Evolutionary conservation across 139 green algal genomes (phyloP).

Genomic region (Dunaliella primolecta): DNA sequence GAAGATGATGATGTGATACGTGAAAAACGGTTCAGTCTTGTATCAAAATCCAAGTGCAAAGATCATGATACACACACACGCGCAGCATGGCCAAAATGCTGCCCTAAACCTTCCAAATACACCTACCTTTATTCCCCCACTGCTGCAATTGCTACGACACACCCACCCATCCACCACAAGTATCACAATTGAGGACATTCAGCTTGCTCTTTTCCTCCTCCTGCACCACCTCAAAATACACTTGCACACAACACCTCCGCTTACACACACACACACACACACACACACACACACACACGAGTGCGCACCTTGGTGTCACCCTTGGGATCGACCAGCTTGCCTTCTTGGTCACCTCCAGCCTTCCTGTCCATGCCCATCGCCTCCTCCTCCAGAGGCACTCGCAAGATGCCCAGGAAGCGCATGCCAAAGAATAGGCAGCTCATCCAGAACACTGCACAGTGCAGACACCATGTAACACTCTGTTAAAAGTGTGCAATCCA

Average conservation of each 20-base stretch:
- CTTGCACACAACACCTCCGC: background rate
- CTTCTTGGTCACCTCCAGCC: slow-evolving; percentile 5
- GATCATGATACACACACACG: too few species aligned
- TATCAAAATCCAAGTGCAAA: too few species aligned
- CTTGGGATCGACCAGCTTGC: background rate
- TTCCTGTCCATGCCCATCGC: slow-evolving; percentile 32
- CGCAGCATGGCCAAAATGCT: background rate
- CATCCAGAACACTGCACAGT: slow-evolving; percentile 17
- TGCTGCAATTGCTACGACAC: background rate
- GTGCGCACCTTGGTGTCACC: background rate
- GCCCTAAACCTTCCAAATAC: background rate
- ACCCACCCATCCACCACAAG: background rate
- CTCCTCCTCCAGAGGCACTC: slow-evolving; percentile 27
- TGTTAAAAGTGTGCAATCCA: too few species aligned
- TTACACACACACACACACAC: background rate
- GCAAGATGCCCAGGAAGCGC: background rate
- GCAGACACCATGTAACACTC: too few species aligned
- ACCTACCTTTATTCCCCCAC: too few species aligned
- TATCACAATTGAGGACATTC: too few species aligned
- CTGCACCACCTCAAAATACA: background rate
- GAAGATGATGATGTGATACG: background rate
- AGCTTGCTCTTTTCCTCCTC: too few species aligned
- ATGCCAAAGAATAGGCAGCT: slow-evolving; percentile 10
- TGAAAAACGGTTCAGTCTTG: too few species aligned
- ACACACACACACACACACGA: background rate